Conservation (phyloP, 2,329 filamentous ascomycete species). For the Microdochium paspali region DNA sequence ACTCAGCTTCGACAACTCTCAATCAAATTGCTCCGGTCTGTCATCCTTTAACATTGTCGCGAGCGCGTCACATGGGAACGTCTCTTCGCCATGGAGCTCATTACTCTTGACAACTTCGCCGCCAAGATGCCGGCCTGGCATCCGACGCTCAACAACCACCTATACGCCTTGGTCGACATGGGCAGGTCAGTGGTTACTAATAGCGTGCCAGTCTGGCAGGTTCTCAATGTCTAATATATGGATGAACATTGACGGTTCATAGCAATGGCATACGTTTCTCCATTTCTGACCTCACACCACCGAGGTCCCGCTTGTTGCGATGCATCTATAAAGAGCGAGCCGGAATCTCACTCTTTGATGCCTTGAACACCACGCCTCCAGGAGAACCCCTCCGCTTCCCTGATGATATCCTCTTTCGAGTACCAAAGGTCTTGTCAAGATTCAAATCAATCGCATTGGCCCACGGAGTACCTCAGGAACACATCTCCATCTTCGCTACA, state of each 20-base stretch:
- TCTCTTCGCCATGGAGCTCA: slow-evolving; percentile 16
- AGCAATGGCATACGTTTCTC: slow-evolving; percentile 93
- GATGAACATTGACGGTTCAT: too few species aligned
- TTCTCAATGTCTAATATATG: too few species aligned
- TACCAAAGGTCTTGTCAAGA: slow-evolving; percentile 55
- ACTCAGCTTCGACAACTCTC: not conserved
- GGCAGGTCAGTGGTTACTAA: slow-evolving; percentile 40
- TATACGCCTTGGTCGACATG: slow-evolving; percentile 51
- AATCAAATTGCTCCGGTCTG: not conserved
- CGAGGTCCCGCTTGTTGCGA: slow-evolving; percentile 60
- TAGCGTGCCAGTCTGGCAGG: too few species aligned
- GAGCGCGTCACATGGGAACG: not conserved
- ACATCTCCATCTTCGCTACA: slow-evolving; percentile 73
- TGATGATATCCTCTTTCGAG: slow-evolving; percentile 48
- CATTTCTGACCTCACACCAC: slow-evolving; percentile 69
- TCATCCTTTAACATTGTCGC: not conserved
- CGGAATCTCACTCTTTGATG: slow-evolving; percentile 80
- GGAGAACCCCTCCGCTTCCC: slow-evolving; percentile 31
- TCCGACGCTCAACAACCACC: slow-evolving; percentile 33
- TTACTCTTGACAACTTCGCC: slow-evolving; percentile 37
- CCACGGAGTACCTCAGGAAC: slow-evolving; percentile 54
- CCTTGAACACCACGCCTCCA: slow-evolving; percentile 44
- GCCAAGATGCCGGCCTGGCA: slow-evolving; percentile 39
- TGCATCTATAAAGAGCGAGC: slow-evolving; percentile 72
- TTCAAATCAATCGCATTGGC: slow-evolving; percentile 65